Conservation (phyloP, 768 basidiomycete species). For the Tricholoma hemisulphureum region DNA sequence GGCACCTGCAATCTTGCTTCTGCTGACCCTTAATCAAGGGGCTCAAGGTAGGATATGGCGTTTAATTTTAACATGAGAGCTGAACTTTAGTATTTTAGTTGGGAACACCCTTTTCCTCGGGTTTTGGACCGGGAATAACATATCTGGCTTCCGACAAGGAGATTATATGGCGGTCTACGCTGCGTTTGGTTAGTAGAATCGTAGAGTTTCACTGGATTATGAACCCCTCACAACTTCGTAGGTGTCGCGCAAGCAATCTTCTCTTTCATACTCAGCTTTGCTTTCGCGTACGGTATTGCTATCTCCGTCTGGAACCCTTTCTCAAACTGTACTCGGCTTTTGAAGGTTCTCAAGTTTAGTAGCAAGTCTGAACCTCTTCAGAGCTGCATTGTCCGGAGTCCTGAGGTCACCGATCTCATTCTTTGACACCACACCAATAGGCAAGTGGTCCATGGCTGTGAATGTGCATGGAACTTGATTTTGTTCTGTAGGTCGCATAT, state of each 20-base stretch:
- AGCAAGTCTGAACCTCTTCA: slow-evolving; percentile 53
- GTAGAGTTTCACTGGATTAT: neutral
- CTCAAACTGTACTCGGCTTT: neutral
- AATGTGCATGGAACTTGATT: neutral
- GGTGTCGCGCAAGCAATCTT: slow-evolving; percentile 52
- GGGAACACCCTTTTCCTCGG: slow-evolving; percentile 68
- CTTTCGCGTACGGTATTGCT: slow-evolving; percentile 43
- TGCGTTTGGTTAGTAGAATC: slow-evolving; percentile 37
- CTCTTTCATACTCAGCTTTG: slow-evolving; percentile 47
- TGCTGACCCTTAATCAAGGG: slow-evolving; percentile 48
- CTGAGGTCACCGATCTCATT: slow-evolving; percentile 62
- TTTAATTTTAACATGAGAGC: neutral
- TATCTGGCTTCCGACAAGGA: slow-evolving; percentile 54
- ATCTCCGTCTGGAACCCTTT: neutral
- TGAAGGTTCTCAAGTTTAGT: slow-evolving; percentile 36
- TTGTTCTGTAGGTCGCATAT: slow-evolving; percentile 46
- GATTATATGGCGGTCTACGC: slow-evolving; percentile 68
- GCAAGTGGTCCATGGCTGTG: slow-evolving; percentile 27
- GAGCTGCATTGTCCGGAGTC: slow-evolving; percentile 52
- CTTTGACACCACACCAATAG: slow-evolving; percentile 73
- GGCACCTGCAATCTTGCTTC: slow-evolving; percentile 43
- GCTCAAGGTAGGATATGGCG: slow-evolving; percentile 40
- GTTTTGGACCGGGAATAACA: slow-evolving; percentile 63
- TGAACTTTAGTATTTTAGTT: slow-evolving; percentile 34
- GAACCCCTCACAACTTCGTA: slow-evolving; percentile 9